Conservation (phyloP, 1,139 yeast genomes). For the Debaryomyces robertsiae region DNA sequence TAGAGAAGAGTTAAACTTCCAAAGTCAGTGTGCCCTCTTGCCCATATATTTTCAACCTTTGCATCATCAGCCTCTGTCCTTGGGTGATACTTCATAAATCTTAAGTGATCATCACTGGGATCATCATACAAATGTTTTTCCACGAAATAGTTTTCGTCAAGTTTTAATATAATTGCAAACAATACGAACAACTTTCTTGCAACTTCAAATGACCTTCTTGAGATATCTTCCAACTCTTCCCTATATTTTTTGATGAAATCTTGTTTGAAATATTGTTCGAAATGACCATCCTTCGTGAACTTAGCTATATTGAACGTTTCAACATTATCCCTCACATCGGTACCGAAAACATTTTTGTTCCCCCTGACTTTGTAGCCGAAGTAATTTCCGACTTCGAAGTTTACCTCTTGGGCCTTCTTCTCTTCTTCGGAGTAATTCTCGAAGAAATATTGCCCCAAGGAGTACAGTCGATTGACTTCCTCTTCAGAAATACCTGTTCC, state of each 20-base stretch:
- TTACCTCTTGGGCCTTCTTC: slow-evolving; percentile 27
- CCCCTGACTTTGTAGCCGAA: slow-evolving; percentile 34
- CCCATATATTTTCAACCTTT: slow-evolving; percentile 31
- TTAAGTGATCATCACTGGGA: slow-evolving; percentile 35
- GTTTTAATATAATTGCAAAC: slow-evolving; percentile 35
- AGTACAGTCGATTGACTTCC: slow-evolving; percentile 29
- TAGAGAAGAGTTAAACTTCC: slow-evolving; percentile 32
- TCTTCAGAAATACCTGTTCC: slow-evolving; percentile 29
- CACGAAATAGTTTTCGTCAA: slow-evolving; percentile 34
- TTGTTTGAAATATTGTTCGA: slow-evolving; percentile 27
- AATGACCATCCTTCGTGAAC: slow-evolving; percentile 27
- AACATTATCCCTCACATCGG: slow-evolving; percentile 31
- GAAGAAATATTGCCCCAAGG: slow-evolving; percentile 33
- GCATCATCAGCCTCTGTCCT: slow-evolving; percentile 28
- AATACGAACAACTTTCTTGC: slow-evolving; percentile 28
- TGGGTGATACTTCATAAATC: slow-evolving; percentile 33
- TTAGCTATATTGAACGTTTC: slow-evolving; percentile 39
- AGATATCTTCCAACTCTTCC: slow-evolving; percentile 23
- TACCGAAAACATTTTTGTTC: slow-evolving; percentile 29
- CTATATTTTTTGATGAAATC: slow-evolving; percentile 25
- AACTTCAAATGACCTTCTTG: slow-evolving; percentile 27
- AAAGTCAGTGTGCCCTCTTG: slow-evolving; percentile 36
- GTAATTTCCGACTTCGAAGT: slow-evolving; percentile 33
- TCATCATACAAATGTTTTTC: slow-evolving; percentile 31
- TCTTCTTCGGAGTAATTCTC: slow-evolving; percentile 29